These are phyloP conservation scores for Aspergillus fumigatus DNA, from an alignment of 2,329 filamentous ascomycete genomes.

Conservation along the genomic window DNA sequence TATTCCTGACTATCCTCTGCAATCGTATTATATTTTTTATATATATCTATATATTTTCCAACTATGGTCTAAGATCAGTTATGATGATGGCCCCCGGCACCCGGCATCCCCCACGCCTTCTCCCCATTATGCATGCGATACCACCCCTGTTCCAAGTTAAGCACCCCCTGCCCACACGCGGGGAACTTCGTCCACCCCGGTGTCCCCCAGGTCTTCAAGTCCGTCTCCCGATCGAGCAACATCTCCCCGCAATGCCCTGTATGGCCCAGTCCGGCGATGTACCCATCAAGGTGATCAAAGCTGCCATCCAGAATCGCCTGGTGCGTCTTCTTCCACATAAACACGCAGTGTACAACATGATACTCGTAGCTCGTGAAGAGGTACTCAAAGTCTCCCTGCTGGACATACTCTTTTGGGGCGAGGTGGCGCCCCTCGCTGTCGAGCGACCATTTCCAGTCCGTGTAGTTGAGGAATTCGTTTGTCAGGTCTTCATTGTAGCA, in stretches of 20 bases:
- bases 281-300: slow-evolving; percentile 1
- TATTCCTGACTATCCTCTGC: no score
- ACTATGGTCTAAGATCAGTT: background rate
- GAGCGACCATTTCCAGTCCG: slow-evolving; percentile 9
- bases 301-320: slow-evolving; percentile 5
- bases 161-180: background rate
- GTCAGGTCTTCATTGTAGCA: slow-evolving; percentile 22
- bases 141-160: background rate
- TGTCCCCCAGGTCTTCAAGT: background rate
- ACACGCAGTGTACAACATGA: slow-evolving; percentile 12
- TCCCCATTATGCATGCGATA: background rate
- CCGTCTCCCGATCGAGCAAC: background rate
- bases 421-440: slow-evolving; percentile 1
- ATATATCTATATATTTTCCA: no score
- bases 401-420: background rate
- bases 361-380: slow-evolving; percentile 7
- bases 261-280: slow-evolving; percentile 4
- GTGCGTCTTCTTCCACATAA: slow-evolving; percentile 12
- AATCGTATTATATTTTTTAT: no score
- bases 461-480: slow-evolving; percentile 11
- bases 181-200: background rate
- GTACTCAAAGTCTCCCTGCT: slow-evolving; percentile 1
- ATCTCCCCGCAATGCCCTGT: slow-evolving; percentile 48
- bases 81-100: background rate
- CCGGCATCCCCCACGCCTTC: background rate